phyloP scores from a whole-genome alignment of 495 filamentous ascomycete genomes.

The Staphylotrichum tortipilum region DNA sequence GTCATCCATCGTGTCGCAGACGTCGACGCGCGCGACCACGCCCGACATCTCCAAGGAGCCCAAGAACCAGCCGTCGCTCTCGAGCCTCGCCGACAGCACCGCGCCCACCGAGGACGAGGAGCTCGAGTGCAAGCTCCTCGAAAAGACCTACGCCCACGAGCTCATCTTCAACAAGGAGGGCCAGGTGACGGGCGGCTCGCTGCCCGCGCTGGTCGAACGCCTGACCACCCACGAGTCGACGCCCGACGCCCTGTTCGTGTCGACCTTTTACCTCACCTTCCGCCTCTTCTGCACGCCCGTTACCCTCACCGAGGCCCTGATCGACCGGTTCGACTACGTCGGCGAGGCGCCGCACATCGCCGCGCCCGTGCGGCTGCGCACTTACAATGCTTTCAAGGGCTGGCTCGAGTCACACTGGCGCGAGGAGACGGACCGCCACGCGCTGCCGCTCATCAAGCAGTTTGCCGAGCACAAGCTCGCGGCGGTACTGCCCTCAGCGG shows the following conservation, averaged over 20 bases:
- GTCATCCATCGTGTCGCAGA: slow-evolving; percentile 67
- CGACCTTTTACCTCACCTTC: slow-evolving; percentile 95
- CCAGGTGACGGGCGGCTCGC: slow-evolving; percentile 84
- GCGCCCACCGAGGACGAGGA: slow-evolving; percentile 69
- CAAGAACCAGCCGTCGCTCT: slow-evolving; percentile 42
- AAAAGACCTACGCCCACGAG: slow-evolving; percentile 84
- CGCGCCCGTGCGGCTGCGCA: slow-evolving; percentile 73
- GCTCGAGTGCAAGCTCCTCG: slow-evolving; percentile 68
- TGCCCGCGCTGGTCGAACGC: slow-evolving; percentile 85
- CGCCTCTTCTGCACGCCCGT: slow-evolving; percentile 81
- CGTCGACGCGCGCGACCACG: slow-evolving; percentile 83
- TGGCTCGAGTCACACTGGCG: slow-evolving; percentile 98
- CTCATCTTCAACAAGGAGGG: slow-evolving; percentile 89
- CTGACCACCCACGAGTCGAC: slow-evolving; percentile 90
- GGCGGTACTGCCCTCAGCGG: slow-evolving; percentile 61
- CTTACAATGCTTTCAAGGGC: slow-evolving; percentile 94
- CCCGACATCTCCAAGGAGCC: slow-evolving; percentile 52
- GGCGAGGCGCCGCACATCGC: slow-evolving; percentile 64
- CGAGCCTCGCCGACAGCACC: slow-evolving; percentile 49
- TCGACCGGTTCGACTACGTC: slow-evolving; percentile 88
- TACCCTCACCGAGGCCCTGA: slow-evolving; percentile 69
- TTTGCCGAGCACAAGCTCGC: slow-evolving; percentile 72
- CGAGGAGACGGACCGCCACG: slow-evolving; percentile 63
- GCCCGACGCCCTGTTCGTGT: slow-evolving; percentile 86
- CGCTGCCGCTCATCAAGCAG: slow-evolving; percentile 61